Conservation (phyloP, 1,284 basidiomycete species). For the Microbotryomycetes sp. region DNA sequence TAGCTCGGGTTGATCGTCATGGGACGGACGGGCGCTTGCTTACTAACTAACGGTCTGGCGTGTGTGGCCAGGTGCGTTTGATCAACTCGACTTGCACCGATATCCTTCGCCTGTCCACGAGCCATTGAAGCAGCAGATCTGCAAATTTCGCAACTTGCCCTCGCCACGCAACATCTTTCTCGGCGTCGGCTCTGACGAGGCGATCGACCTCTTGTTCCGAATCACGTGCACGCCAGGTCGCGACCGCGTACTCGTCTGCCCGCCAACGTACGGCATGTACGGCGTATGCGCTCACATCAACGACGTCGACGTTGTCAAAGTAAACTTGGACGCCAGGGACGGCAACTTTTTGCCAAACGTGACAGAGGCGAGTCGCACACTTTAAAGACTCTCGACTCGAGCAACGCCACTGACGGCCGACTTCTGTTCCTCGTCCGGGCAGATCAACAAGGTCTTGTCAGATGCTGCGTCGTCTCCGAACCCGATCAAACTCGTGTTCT, state of each 20-base stretch:
- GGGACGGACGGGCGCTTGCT: neutral
- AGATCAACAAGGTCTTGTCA: conserved; percentile 72
- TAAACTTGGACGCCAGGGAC: conserved; percentile 63
- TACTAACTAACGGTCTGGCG: neutral
- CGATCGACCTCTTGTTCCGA: conserved; percentile 89
- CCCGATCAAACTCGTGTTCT: conserved; percentile 78
- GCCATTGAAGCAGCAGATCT: conserved; percentile 69
- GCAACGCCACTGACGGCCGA: conserved; percentile 17
- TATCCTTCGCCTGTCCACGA: conserved; percentile 81
- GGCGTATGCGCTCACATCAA: conserved; percentile 90
- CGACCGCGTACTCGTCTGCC: conserved; percentile 52
- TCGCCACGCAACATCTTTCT: conserved; percentile 66
- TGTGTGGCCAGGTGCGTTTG: conserved; percentile 34
- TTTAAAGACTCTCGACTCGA: too few species aligned
- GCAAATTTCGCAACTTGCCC: conserved; percentile 60
- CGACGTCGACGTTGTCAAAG: conserved; percentile 75
- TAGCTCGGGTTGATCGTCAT: conserved; percentile 7
- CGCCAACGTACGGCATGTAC: conserved; percentile 99
- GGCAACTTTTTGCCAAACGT: conserved; percentile 72
- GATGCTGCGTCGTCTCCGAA: conserved; percentile 40
- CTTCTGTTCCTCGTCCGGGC: conserved; percentile 18
- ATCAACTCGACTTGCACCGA: conserved; percentile 57
- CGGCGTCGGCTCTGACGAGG: conserved; percentile 94
- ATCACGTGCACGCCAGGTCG: conserved; percentile 73
- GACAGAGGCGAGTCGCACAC: conserved; percentile 52